Conservation (phyloP, 2,329 filamentous ascomycete genomes). For the Fulvia fulva region DNA sequence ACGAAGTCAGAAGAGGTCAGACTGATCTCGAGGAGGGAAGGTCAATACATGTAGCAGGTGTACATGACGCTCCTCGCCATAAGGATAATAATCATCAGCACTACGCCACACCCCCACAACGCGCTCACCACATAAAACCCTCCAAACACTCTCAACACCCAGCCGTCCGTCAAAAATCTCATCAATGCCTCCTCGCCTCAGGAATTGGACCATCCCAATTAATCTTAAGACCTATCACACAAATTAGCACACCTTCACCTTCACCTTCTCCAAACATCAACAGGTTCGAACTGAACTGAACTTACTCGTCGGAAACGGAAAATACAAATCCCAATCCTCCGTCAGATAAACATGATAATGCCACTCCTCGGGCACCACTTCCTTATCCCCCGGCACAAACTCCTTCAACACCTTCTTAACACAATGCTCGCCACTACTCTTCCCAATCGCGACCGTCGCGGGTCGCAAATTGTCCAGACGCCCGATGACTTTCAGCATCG, state of each 20-base stretch:
- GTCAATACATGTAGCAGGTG: too few species aligned
- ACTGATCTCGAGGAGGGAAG: too few species aligned
- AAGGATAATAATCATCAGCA: too few species aligned
- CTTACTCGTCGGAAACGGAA: slow-evolving; percentile 47
- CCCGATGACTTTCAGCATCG: slow-evolving; percentile 45
- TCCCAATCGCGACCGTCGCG: slow-evolving; percentile 34
- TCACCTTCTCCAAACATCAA: background rate
- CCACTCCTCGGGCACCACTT: slow-evolving; percentile 32
- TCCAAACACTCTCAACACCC: too few species aligned
- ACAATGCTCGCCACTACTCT: slow-evolving; percentile 33
- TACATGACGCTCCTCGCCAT: too few species aligned
- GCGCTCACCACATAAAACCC: too few species aligned
- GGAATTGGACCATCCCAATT: slow-evolving; percentile 28
- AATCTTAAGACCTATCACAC: slow-evolving; percentile 30
- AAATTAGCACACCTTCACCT: slow-evolving; percentile 2
- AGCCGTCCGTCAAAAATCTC: too few species aligned
- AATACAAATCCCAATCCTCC: slow-evolving; percentile 46
- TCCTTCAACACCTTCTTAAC: slow-evolving; percentile 43
- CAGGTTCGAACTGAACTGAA: slow-evolving; percentile 1
- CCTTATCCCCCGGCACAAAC: slow-evolving; percentile 29
- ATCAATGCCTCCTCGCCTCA: slow-evolving; percentile 6
- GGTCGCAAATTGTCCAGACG: slow-evolving; percentile 38
- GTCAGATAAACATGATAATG: slow-evolving; percentile 45
- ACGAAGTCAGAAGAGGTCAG: too few species aligned
- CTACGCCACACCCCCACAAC: too few species aligned